These are phyloP conservation scores for Monosporascus sp. DNA, from an alignment of 2,329 filamentous ascomycete species.

Conservation along the genomic window DNA sequence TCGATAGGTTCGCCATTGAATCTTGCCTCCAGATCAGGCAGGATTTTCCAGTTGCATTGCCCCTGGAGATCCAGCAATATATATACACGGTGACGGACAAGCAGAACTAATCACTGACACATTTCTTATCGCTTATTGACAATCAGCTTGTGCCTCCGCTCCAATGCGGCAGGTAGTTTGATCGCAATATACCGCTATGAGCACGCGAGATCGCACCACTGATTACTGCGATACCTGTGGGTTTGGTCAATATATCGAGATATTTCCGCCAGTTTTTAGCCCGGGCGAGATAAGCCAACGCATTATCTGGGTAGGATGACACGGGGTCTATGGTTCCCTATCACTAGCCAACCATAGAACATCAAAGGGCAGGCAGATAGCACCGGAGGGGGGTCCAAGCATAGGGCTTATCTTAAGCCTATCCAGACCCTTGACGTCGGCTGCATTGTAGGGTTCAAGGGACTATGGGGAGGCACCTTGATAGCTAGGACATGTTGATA, in stretches of 20 bases:
- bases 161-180: conserved; percentile 15
- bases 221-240: background rate
- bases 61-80: background rate
- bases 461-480: background rate
- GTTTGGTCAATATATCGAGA: background rate
- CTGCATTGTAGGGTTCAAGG: background rate
- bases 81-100: conserved; percentile 9
- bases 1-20: no score
- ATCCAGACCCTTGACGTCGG: background rate
- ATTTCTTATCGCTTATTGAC: conserved; percentile 1
- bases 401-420: background rate
- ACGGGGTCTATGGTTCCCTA: background rate
- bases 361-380: background rate
- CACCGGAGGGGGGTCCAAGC: background rate
- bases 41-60: no score
- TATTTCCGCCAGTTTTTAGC: no score
- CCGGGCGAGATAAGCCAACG: background rate
- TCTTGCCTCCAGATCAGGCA: no score
- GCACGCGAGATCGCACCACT: background rate
- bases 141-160: conserved; percentile 8
- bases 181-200: background rate
- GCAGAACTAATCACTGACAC: background rate
- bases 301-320: background rate
- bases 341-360: background rate
- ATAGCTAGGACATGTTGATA: background rate